Evolutionary conservation across 371 early-diverging fungal species (phyloP).

Genomic region (Mucor indicus): DNA sequence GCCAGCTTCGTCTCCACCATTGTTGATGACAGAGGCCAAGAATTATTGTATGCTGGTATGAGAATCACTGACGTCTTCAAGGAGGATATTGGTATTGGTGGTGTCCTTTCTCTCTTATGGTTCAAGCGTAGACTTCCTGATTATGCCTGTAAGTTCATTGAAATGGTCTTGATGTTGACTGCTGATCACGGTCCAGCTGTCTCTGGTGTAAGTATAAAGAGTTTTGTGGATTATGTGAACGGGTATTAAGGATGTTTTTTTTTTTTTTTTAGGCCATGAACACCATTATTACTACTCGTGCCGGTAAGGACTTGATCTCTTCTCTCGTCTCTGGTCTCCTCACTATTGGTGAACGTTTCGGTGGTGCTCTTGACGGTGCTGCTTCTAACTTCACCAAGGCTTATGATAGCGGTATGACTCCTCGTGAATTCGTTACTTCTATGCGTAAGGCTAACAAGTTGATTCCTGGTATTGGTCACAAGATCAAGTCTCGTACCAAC

Average conservation of each 20-base stretch:
- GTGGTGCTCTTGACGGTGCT: slow-evolving; percentile 97
- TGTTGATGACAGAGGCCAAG: slow-evolving; percentile 98
- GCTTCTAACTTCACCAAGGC: slow-evolving; percentile 87
- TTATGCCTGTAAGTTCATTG: slow-evolving; percentile 96
- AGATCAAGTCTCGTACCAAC: slow-evolving; percentile 98
- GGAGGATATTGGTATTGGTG: slow-evolving; percentile 97
- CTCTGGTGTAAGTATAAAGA: slow-evolving; percentile 42
- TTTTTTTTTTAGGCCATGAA: slow-evolving; percentile 78
- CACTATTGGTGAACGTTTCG: slow-evolving; percentile 96
- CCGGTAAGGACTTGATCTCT: slow-evolving; percentile 95
- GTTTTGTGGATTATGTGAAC: not conserved
- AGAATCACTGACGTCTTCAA: slow-evolving; percentile 96
- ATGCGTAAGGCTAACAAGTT: slow-evolving; percentile 91
- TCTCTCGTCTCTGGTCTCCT: slow-evolving; percentile 92
- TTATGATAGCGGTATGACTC: slow-evolving; percentile 86
- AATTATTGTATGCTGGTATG: slow-evolving; percentile 97
- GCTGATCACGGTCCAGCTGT: slow-evolving; percentile 96
- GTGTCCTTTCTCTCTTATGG: slow-evolving; percentile 95
- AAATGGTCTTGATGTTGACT: slow-evolving; percentile 98
- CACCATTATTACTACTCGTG: slow-evolving; percentile 98
- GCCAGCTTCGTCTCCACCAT: slow-evolving; percentile 97
- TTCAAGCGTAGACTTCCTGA: slow-evolving; percentile 95
- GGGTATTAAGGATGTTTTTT: not conserved
- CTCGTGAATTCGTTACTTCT: slow-evolving; percentile 87
- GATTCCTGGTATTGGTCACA: slow-evolving; percentile 97